These are phyloP conservation scores for Lanmaoa rubissima DNA, from an alignment of 768 basidiomycete species.

Conservation along the genomic window DNA sequence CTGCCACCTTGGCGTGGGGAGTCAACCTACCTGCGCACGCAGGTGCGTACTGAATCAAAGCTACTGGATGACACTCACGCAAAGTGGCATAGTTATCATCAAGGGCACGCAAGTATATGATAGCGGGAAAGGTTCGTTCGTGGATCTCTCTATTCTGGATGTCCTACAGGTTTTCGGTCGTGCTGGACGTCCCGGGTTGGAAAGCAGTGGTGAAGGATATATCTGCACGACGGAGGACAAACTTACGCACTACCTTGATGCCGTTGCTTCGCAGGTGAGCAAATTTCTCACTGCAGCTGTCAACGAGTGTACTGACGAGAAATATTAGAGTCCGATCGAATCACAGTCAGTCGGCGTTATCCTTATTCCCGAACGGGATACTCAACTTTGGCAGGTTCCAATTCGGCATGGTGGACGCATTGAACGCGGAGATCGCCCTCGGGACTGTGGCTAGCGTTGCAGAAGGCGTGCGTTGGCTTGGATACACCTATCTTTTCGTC, in stretches of 20 bases:
- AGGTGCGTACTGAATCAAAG: conserved; percentile 44
- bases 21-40: conserved; percentile 99
- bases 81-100: conserved; percentile 66
- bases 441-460: conserved; percentile 86
- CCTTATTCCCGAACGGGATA: neutral
- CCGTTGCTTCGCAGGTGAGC: conserved; percentile 79
- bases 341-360: conserved; percentile 62
- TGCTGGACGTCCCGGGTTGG: conserved; percentile 85
- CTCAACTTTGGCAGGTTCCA: conserved; percentile 53
- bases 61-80: conserved; percentile 3
- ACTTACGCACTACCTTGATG: conserved; percentile 84
- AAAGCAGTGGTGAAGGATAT: conserved; percentile 93
- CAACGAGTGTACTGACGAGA: neutral
- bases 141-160: conserved; percentile 91
- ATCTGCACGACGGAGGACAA: conserved; percentile 96
- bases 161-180: conserved; percentile 98
- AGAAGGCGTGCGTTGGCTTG: conserved; percentile 92
- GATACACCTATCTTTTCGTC: conserved; percentile 95
- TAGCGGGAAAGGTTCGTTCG: conserved; percentile 83
- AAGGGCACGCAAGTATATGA: conserved; percentile 98
- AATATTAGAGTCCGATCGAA: conserved; percentile 83
- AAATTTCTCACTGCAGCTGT: neutral
- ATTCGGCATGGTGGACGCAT: conserved; percentile 80
- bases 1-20: conserved; percentile 98
- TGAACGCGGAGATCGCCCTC: conserved; percentile 94